A percentile compares a stretch with the other conserved stretches of the same genome.
phyloP scores from a whole-genome alignment of 768 basidiomycete species.

The Podaxis sp. region DNA sequence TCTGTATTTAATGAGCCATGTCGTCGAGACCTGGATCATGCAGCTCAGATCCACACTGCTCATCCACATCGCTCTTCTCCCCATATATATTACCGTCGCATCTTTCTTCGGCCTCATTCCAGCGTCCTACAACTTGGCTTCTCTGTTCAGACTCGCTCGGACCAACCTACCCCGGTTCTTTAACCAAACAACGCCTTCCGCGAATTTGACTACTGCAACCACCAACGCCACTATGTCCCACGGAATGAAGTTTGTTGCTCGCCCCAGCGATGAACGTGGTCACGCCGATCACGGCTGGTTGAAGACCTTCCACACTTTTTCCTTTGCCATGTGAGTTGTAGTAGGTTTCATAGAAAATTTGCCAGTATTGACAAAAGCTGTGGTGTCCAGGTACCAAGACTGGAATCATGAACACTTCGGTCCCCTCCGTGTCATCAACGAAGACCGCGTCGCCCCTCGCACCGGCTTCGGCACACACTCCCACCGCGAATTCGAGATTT shows the following conservation, averaged over 20 bases:
- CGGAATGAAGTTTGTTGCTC: slow-evolving; percentile 43
- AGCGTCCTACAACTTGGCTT: slow-evolving; percentile 33
- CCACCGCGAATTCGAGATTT: slow-evolving; percentile 89
- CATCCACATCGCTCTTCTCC: slow-evolving; percentile 37
- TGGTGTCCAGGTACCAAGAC: slow-evolving; percentile 55
- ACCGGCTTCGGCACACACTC: slow-evolving; percentile 86
- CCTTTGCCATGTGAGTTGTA: slow-evolving; percentile 61
- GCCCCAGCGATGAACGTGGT: slow-evolving; percentile 64
- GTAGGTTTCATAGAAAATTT: slow-evolving; percentile 18
- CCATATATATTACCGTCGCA: slow-evolving; percentile 40
- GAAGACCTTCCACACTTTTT: slow-evolving; percentile 85
- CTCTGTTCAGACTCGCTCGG: slow-evolving; percentile 36
- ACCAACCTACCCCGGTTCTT: slow-evolving; percentile 29
- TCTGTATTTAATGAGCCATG: background rate
- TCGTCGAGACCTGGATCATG: slow-evolving; percentile 30
- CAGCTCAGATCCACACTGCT: slow-evolving; percentile 28
- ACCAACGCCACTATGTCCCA: slow-evolving; percentile 19
- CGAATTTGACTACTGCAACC: slow-evolving; percentile 1
- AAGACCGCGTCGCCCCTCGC: slow-evolving; percentile 75
- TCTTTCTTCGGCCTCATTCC: slow-evolving; percentile 32
- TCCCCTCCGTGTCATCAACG: slow-evolving; percentile 85
- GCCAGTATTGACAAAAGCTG: background rate
- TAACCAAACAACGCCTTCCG: slow-evolving; percentile 7
- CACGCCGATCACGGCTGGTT: slow-evolving; percentile 83
- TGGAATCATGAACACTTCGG: slow-evolving; percentile 60